These are phyloP conservation scores for Xylariaceae sp. DNA, from an alignment of 2,329 filamentous ascomycete species.

Conservation along the genomic window DNA sequence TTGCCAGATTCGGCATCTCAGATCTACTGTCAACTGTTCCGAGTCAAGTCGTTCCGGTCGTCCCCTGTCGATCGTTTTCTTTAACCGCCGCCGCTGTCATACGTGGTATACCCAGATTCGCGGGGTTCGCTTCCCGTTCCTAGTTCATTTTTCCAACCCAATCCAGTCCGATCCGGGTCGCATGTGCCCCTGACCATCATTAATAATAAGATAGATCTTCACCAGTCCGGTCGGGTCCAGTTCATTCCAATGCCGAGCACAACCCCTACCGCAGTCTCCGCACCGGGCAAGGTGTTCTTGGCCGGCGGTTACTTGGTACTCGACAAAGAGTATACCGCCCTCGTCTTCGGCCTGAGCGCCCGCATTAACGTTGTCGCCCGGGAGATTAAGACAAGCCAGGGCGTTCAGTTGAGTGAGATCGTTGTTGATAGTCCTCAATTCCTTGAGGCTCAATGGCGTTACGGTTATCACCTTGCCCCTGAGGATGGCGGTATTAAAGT, in stretches of 20 bases:
- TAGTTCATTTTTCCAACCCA: slow-evolving; percentile 1
- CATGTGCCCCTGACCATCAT: neutral
- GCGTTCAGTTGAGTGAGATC: slow-evolving; percentile 73
- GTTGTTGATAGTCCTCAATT: slow-evolving; percentile 94
- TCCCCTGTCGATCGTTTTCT: slow-evolving; percentile 27
- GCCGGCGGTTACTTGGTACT: slow-evolving; percentile 95
- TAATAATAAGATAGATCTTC: neutral
- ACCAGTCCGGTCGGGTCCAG: neutral
- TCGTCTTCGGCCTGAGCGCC: slow-evolving; percentile 72
- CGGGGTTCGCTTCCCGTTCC: slow-evolving; percentile 6
- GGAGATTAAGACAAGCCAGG: slow-evolving; percentile 64
- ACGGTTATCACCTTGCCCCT: slow-evolving; percentile 75
- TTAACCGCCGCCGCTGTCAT: neutral
- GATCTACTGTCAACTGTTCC: neutral
- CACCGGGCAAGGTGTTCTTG: slow-evolving; percentile 93
- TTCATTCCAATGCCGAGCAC: slow-evolving; percentile 34
- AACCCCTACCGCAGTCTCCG: slow-evolving; percentile 71
- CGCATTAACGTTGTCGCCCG: slow-evolving; percentile 70
- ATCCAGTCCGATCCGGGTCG: neutral
- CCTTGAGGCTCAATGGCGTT: slow-evolving; percentile 83
- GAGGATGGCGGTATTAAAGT: slow-evolving; percentile 80
- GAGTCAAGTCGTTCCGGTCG: neutral
- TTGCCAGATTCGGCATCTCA: neutral
- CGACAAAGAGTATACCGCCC: slow-evolving; percentile 81
- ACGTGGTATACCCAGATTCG: slow-evolving; percentile 9